Percentiles rank a stretch among this genome's conserved stretches.
Conservation (phyloP, 257 asterid species). For the Plantago elongata region DNA sequence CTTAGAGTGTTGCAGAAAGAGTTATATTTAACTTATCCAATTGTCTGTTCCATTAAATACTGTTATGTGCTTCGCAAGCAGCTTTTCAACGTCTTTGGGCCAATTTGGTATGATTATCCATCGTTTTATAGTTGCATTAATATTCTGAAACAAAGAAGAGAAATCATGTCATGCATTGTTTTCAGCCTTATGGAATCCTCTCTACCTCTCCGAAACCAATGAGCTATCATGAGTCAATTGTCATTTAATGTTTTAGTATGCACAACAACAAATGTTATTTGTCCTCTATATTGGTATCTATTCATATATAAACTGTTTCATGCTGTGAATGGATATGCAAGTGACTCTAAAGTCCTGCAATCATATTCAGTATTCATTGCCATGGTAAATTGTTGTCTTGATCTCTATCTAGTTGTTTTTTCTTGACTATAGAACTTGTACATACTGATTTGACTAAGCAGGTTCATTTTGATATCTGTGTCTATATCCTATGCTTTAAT, state of each 20-base stretch:
- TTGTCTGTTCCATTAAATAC: background rate
- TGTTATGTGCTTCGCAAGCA: background rate
- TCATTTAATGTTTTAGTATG: background rate
- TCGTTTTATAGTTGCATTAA: background rate
- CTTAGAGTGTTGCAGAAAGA: background rate
- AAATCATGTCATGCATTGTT: no score
- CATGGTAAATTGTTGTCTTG: no score
- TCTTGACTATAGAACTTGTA: no score
- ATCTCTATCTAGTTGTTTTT: no score
- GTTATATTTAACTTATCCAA: no score
- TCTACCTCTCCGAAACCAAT: background rate
- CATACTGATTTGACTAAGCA: no score
- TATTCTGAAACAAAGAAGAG: no score
- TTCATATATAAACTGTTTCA: no score
- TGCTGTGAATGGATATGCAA: no score
- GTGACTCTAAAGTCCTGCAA: no score
- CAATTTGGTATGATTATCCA: background rate
- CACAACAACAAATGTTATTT: background rate
- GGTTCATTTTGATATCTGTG: background rate
- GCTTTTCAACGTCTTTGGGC: background rate
- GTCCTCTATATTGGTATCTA: background rate
- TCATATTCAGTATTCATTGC: no score
- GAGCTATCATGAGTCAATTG: background rate
- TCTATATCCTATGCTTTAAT: background rate
- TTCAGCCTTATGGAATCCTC: background rate